Conservation (phyloP, 176 grass and related monocot genomes). For the Musa schizocarpa region DNA sequence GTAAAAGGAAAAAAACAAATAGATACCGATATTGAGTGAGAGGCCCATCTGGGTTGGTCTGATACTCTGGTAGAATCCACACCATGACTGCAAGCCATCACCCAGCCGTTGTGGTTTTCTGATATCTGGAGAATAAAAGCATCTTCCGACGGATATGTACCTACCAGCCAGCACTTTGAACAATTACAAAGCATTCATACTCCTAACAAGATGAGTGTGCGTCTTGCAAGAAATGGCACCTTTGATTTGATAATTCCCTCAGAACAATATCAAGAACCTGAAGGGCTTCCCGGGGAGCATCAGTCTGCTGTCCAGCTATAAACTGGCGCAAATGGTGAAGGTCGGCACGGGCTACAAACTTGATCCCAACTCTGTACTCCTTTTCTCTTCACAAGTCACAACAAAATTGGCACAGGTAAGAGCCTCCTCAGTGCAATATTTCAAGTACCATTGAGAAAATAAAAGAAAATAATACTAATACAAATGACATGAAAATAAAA, state of each 20-base stretch:
- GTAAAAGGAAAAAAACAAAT: background rate
- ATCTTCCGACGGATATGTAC: conserved; percentile 40
- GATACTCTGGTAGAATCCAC: conserved; percentile 72
- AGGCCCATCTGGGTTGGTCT: conserved; percentile 57
- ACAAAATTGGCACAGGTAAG: background rate
- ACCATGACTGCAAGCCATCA: conserved; percentile 40
- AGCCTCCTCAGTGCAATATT: background rate
- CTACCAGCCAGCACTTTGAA: conserved; percentile 3
- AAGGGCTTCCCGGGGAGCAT: conserved; percentile 79
- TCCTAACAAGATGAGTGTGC: background rate
- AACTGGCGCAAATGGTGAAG: conserved; percentile 88
- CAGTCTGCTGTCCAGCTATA: conserved; percentile 69
- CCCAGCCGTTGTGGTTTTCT: background rate
- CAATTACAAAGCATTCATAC: background rate
- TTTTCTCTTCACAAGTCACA: conserved; percentile 60
- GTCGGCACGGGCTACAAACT: conserved; percentile 86
- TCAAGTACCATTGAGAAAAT: background rate
- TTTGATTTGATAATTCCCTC: conserved; percentile 78
- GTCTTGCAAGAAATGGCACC: conserved; percentile 30
- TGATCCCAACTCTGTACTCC: conserved; percentile 81
- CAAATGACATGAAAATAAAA: conserved; percentile 5
- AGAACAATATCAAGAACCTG: conserved; percentile 96
- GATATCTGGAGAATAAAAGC: conserved; percentile 50
- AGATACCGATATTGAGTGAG: conserved; percentile 50
- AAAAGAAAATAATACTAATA: background rate